Conservation (phyloP, 768 basidiomycete species). For the Xerocomellus dryophilus region DNA sequence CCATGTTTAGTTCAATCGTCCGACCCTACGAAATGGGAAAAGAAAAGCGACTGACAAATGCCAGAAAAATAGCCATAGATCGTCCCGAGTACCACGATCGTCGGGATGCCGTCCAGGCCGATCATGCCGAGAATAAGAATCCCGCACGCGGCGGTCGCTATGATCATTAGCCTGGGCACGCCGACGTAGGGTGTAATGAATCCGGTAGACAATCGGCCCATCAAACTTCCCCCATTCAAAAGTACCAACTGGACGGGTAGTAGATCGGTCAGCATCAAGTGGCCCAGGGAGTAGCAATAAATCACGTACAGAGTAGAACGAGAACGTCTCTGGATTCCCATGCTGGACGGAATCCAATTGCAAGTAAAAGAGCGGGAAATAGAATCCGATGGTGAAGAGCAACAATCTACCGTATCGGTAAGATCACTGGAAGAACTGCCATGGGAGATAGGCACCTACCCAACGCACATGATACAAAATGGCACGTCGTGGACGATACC, state of each 20-base stretch:
- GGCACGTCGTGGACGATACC: conserved; percentile 14
- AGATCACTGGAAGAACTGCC: background rate
- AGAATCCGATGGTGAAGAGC: conserved; percentile 38
- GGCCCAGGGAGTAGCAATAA: background rate
- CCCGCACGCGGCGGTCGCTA: conserved; percentile 31
- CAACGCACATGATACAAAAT: conserved; percentile 17
- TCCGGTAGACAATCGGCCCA: conserved; percentile 50
- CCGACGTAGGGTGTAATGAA: conserved; percentile 43
- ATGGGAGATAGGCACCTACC: conserved; percentile 14
- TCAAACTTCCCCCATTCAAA: conserved; percentile 47
- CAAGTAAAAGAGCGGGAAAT: conserved; percentile 54
- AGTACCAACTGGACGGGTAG: conserved; percentile 41
- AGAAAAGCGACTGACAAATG: conserved; percentile 28
- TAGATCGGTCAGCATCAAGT: background rate
- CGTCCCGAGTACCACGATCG: conserved; percentile 39
- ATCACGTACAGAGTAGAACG: conserved; percentile 51
- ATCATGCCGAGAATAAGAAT: conserved; percentile 45
- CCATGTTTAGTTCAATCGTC: background rate
- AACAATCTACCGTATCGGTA: conserved; percentile 8
- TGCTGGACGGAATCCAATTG: conserved; percentile 52
- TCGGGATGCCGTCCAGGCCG: conserved; percentile 33
- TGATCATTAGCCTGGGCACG: conserved; percentile 40
- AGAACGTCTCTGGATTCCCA: conserved; percentile 43
- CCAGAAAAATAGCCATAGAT: conserved; percentile 50
- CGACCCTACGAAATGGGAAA: background rate